These are phyloP conservation scores for Oenanthe javanica DNA, from an alignment of 140 eudicot species.

Conservation along the genomic window DNA sequence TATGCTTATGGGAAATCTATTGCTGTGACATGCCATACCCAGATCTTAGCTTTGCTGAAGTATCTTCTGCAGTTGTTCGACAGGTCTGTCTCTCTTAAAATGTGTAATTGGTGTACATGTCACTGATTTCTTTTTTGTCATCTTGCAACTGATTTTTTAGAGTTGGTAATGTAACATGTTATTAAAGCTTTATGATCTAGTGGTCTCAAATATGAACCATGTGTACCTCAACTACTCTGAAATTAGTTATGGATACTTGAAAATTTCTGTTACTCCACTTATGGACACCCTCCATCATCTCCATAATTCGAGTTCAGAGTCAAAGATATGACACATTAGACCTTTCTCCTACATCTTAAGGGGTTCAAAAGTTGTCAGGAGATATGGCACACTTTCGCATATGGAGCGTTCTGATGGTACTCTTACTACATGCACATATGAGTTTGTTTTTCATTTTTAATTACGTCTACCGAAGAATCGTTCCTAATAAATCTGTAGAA, in stretches of 20 bases:
- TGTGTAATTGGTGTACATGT: neutral
- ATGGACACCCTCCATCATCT: neutral
- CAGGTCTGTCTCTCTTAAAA: conserved; percentile 41
- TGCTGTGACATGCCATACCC: conserved; percentile 93
- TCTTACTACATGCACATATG: neutral
- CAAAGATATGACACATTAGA: neutral
- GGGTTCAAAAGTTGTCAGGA: neutral
- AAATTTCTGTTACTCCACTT: neutral
- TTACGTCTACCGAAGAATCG: neutral
- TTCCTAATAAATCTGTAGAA: neutral
- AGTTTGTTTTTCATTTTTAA: neutral
- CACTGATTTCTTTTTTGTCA: neutral
- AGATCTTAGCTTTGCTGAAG: conserved; percentile 86
- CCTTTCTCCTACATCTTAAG: neutral
- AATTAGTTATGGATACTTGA: neutral
- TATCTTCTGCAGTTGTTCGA: conserved; percentile 78
- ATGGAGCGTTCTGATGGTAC: neutral
- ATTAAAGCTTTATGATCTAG: neutral
- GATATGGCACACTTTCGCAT: neutral
- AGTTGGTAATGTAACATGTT: neutral
- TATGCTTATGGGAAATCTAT: conserved; percentile 89
- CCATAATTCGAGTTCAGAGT: neutral
- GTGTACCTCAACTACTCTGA: neutral
- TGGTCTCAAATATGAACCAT: neutral
- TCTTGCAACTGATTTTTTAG: neutral